Base-by-base conservation (phyloP, 1,284 basidiomycete genomes). In the Ganoderma resinaceum region DNA sequence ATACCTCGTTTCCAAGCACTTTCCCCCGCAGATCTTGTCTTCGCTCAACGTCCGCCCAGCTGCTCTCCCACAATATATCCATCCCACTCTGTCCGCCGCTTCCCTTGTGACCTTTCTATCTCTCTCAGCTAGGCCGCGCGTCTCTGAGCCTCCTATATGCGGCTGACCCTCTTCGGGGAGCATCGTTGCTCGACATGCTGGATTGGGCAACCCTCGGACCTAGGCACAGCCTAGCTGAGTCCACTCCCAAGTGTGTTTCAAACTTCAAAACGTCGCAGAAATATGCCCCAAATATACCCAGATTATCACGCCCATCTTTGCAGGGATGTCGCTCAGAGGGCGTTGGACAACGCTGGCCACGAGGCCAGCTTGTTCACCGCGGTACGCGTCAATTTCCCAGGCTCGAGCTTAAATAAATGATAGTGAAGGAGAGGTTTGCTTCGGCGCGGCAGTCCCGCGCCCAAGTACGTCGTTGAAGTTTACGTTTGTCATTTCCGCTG, bases 1-100 rank as follows among this genome's bases (percentile, higher is more conserved):
- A 42, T 49, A 55, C 71, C 66, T 72, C 69, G 71, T 72, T 72
- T 72, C 71, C 69, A 72, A 68, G 65, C 63, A 40, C 58, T 62
- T 61, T 66, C 65, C 66, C 71, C 23, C 63, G 68, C 43, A 61
- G 65, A 68, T 66, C 64, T 70, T 67, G 66, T 67, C 62, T 63
- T 49, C 65, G 20, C 38, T 62, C 66, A 9, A 37, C 58, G 62
- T 59, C 46, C 62, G 46, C 35, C 49, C 33, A 20, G 52, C 29
- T 46, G 46, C 63, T 31, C 61, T 63, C 43, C 14, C 61, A 49
- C 40, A 31, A 62, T 62, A 42, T 62, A 29, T 33, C 52, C 29
- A 16, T 55, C 20, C 52, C 11, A 55, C 29, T 20, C 29, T 16
- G 29, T 33, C 52, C 52, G 29, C 52, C 52, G 31, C 52, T 18